These are phyloP conservation scores for Trypanosoma cruzi DNA, from an alignment of 208 protist species.

Conservation along the genomic window DNA sequence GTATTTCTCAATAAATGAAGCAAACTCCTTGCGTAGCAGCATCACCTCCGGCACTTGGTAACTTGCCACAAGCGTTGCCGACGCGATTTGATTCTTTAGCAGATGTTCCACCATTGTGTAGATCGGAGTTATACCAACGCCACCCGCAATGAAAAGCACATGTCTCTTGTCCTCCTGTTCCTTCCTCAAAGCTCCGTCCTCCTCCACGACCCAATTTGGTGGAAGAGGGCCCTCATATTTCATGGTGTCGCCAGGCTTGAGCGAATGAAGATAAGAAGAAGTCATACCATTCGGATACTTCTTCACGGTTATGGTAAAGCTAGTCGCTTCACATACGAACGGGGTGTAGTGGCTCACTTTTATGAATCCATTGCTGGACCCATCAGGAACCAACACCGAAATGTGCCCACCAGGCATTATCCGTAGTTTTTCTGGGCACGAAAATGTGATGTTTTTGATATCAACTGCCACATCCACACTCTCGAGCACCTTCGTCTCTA, in stretches of 20 bases:
- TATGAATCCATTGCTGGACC: neutral
- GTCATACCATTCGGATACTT: slow-evolving; percentile 40
- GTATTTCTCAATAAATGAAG: slow-evolving; percentile 28
- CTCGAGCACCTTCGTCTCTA: slow-evolving; percentile 30
- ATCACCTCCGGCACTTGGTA: slow-evolving; percentile 39
- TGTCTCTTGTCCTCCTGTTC: slow-evolving; percentile 27
- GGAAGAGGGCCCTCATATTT: slow-evolving; percentile 56
- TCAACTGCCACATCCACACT: slow-evolving; percentile 27
- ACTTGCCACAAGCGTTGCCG: slow-evolving; percentile 59
- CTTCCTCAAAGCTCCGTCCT: slow-evolving; percentile 36
- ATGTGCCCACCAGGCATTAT: slow-evolving; percentile 62
- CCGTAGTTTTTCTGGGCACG: slow-evolving; percentile 34
- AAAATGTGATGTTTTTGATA: slow-evolving; percentile 50
- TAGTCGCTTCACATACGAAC: slow-evolving; percentile 41
- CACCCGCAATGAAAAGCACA: slow-evolving; percentile 66
- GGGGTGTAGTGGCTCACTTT: slow-evolving; percentile 46
- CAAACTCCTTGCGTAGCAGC: slow-evolving; percentile 46
- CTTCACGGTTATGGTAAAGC: slow-evolving; percentile 63
- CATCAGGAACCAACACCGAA: slow-evolving; percentile 32
- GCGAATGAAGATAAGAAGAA: slow-evolving; percentile 49
- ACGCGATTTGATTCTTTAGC: slow-evolving; percentile 36
- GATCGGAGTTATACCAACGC: slow-evolving; percentile 61
- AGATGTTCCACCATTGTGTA: slow-evolving; percentile 58
- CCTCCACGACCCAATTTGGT: slow-evolving; percentile 46
- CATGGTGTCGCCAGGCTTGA: slow-evolving; percentile 41